phyloP scores from a whole-genome alignment of 805 yeast genomes.

The Yamadazyma insecticola region DNA sequence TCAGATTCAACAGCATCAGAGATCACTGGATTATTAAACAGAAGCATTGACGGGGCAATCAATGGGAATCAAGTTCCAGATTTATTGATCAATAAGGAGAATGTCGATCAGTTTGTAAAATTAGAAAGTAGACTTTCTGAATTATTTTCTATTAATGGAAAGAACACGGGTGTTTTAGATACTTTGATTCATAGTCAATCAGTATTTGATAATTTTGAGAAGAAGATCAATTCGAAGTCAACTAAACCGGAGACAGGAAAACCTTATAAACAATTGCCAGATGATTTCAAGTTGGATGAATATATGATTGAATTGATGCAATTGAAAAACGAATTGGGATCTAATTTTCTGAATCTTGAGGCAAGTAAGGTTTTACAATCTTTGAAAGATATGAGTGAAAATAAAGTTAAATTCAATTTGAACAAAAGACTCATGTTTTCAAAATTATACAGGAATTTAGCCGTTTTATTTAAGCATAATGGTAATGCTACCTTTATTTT shows the following conservation, averaged over 20 bases:
- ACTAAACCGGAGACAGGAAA: neutral
- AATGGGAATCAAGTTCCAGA: too few relatives aligned
- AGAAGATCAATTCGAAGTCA: neutral
- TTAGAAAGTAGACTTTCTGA: slow-evolving; percentile 22
- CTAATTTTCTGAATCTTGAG: slow-evolving; percentile 13
- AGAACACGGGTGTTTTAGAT: slow-evolving; percentile 55
- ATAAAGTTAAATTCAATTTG: slow-evolving; percentile 10
- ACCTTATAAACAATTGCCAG: slow-evolving; percentile 27
- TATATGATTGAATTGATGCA: slow-evolving; percentile 24
- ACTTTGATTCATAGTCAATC: slow-evolving; percentile 47
- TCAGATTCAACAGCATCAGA: too few relatives aligned
- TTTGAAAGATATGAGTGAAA: slow-evolving; percentile 12
- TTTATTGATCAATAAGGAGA: slow-evolving; percentile 2
- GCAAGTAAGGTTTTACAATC: slow-evolving; percentile 1
- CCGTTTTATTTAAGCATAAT: slow-evolving; percentile 29
- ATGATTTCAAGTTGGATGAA: slow-evolving; percentile 29
- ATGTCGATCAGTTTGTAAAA: slow-evolving; percentile 6
- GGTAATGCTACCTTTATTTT: slow-evolving; percentile 27
- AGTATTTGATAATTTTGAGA: slow-evolving; percentile 42
- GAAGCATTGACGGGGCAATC: too few relatives aligned
- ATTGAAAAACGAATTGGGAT: slow-evolving; percentile 12
- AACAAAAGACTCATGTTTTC: slow-evolving; percentile 17
- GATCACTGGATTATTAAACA: too few relatives aligned
- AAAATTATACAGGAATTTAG: slow-evolving; percentile 28
- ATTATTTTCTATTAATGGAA: slow-evolving; percentile 50